phyloP scores from a whole-genome alignment of 768 basidiomycete genomes.

The Suillus bovinus region DNA sequence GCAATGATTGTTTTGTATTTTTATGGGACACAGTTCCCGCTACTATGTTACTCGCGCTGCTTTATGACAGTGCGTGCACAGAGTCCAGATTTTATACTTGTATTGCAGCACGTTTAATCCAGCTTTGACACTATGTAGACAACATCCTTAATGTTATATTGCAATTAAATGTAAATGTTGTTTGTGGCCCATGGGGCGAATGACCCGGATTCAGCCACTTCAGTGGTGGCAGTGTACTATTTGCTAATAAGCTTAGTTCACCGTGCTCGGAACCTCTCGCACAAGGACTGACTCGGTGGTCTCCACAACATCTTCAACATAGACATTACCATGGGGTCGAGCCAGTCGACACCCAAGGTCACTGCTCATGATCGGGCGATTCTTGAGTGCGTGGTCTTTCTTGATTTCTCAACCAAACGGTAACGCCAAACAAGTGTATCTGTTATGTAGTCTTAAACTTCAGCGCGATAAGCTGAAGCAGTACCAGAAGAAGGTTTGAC shows the following conservation, averaged over 20 bases:
- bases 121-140: not conserved
- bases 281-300: not conserved
- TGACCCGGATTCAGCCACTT: not conserved
- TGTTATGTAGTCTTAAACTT: slow-evolving; percentile 73
- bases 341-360: slow-evolving; percentile 81
- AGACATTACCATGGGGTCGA: slow-evolving; percentile 55
- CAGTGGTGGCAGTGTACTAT: slow-evolving; percentile 6
- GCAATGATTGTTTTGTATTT: slow-evolving; percentile 1
- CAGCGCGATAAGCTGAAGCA: slow-evolving; percentile 95
- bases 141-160: not conserved
- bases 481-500: slow-evolving; percentile 87
- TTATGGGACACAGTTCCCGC: not conserved
- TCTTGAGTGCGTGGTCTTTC: slow-evolving; percentile 71
- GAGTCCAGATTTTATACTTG: not conserved
- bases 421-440: slow-evolving; percentile 18
- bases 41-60: too few species aligned
- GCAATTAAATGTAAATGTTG: not conserved
- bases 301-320: not conserved
- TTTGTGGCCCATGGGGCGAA: too few species aligned
- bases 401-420: slow-evolving; percentile 16
- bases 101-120: not conserved
- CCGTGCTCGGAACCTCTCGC: not conserved
- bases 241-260: too few species aligned
- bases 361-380: slow-evolving; percentile 94
- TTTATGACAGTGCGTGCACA: not conserved